These are phyloP conservation scores for Chaetomium fimeti DNA, from an alignment of 495 filamentous ascomycete species.

Conservation along the genomic window DNA sequence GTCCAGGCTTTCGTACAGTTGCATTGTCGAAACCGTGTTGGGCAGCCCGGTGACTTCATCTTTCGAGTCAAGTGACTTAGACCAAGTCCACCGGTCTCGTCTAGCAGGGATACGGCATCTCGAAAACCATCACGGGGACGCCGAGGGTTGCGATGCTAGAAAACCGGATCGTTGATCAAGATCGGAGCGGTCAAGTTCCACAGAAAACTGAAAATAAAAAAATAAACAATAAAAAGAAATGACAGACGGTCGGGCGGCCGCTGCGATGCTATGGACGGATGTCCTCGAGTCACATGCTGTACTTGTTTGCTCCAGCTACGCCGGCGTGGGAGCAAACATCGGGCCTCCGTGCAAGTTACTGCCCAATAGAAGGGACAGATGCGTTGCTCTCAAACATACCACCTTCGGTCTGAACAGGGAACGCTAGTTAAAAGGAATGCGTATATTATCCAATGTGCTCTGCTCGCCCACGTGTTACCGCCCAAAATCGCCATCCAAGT, in stretches of 20 bases:
- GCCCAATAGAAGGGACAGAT: too few species aligned
- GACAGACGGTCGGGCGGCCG: too few species aligned
- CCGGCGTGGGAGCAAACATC: conserved; percentile 2
- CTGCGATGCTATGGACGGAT: background rate
- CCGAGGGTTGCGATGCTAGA: background rate
- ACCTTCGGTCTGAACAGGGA: background rate
- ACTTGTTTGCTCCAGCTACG: background rate
- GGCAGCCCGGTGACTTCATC: background rate
- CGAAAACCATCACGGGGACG: background rate
- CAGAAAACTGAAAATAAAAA: background rate
- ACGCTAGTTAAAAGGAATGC: background rate
- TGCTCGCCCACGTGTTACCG: conserved; percentile 8
- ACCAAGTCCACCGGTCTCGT: background rate
- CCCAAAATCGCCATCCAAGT: background rate
- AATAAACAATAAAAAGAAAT: too few species aligned
- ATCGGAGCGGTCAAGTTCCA: conserved; percentile 6
- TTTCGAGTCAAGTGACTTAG: conserved; percentile 4
- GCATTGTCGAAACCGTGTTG: conserved; percentile 3
- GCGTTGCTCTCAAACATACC: too few species aligned
- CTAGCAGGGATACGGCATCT: conserved; percentile 1
- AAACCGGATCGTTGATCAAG: background rate
- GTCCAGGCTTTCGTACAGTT: conserved; percentile 5
- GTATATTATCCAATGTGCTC: conserved; percentile 10
- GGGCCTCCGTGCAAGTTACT: background rate
- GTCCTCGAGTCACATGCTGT: background rate